Evolutionary conservation across 495 filamentous ascomycete species (phyloP).

Genomic region (Talaromyces nanjingensis): DNA sequence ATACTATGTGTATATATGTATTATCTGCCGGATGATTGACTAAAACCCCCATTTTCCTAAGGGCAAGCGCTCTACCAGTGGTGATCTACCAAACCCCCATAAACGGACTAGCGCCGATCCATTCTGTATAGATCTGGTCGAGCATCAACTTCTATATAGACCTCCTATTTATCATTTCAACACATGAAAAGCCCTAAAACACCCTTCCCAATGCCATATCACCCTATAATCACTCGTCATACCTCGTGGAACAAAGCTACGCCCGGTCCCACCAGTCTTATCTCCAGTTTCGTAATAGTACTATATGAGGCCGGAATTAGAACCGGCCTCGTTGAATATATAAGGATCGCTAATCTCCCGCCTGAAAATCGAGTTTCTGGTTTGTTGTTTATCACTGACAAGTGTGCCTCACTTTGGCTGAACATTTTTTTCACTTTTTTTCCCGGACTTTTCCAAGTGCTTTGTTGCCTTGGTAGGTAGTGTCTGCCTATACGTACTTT

Average conservation of each 20-base stretch:
- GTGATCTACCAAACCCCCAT: background rate
- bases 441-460: slow-evolving; percentile 29
- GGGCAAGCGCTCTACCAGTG: background rate
- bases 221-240: background rate
- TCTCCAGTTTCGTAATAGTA: slow-evolving; percentile 4
- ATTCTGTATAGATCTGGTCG: background rate
- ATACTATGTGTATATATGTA: background rate
- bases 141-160: background rate
- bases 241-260: slow-evolving; percentile 2
- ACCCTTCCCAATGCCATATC: background rate
- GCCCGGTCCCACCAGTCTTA: slow-evolving; percentile 3
- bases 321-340: slow-evolving; percentile 56
- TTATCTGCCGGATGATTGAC: background rate
- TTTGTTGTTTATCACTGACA: slow-evolving; percentile 16
- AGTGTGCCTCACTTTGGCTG: slow-evolving; percentile 7
- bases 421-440: slow-evolving; percentile 13
- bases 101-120: slow-evolving; percentile 5
- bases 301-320: slow-evolving; percentile 49
- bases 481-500: slow-evolving; percentile 9
- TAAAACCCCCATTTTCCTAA: background rate
- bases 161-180: background rate
- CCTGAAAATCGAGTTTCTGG: slow-evolving; percentile 14
- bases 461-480: slow-evolving; percentile 14
- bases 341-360: slow-evolving; percentile 37
- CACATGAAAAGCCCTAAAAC: background rate